Evolutionary conservation across 345 rosid genomes (phyloP).

Genomic region (Rhizophora apiculata): DNA sequence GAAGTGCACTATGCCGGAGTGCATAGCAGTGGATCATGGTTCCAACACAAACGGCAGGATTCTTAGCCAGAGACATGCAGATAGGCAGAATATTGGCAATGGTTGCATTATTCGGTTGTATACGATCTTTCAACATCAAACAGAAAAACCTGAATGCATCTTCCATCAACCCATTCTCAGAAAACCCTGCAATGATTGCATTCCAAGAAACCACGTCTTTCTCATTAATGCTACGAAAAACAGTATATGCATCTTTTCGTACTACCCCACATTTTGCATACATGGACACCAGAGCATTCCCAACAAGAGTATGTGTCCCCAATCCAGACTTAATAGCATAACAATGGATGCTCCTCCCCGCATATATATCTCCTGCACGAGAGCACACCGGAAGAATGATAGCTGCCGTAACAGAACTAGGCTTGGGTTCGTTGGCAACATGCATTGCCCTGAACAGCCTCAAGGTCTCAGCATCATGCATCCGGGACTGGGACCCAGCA

Average conservation of each 20-base stretch:
- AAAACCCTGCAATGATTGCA: constrained; percentile 80
- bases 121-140: constrained; percentile 48
- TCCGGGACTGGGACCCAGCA: constrained; percentile 42
- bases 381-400: constrained; percentile 67
- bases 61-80: constrained; percentile 45
- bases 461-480: constrained; percentile 43
- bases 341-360: constrained; percentile 56
- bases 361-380: constrained; percentile 45
- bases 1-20: constrained; percentile 47
- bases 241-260: constrained; percentile 45
- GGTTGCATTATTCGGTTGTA: constrained; percentile 56
- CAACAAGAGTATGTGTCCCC: constrained; percentile 57
- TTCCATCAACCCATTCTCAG: constrained; percentile 53
- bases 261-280: constrained; percentile 68
- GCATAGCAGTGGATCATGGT: constrained; percentile 65
- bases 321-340: constrained; percentile 54
- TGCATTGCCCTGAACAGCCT: constrained; percentile 52
- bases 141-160: constrained; percentile 56
- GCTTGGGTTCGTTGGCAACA: constrained; percentile 39
- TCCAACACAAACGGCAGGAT: constrained; percentile 41
- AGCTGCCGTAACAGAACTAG: constrained; percentile 58
- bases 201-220: constrained; percentile 90
- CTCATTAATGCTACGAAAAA: constrained; percentile 48
- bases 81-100: constrained; percentile 61
- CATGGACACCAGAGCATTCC: constrained; percentile 76